phyloP scores from a whole-genome alignment of 441 rosid genomes.

The Mallotus repandus region DNA sequence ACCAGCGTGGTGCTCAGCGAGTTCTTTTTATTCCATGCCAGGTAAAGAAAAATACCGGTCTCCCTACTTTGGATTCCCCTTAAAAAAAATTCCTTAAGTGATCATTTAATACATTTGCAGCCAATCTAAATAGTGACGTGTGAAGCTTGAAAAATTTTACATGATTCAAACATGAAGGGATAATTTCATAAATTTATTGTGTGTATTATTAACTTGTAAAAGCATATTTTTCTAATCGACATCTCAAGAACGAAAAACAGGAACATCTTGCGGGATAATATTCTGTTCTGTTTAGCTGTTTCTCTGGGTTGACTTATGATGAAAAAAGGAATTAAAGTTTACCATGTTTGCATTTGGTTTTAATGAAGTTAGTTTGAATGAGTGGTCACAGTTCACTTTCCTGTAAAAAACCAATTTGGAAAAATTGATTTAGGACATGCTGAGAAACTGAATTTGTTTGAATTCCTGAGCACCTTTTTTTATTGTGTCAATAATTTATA shows the following conservation, averaged over 20 bases:
- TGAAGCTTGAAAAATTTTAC: conserved; percentile 6
- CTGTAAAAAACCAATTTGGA: neutral
- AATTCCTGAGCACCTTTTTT: neutral
- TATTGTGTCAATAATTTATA: neutral
- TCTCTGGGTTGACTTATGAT: neutral
- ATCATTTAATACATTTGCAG: neutral
- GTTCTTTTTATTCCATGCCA: conserved; percentile 98
- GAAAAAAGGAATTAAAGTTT: neutral
- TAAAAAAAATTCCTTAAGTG: neutral
- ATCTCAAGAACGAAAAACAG: neutral
- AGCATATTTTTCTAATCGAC: neutral
- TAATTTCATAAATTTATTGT: neutral
- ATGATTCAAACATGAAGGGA: conserved; percentile 1
- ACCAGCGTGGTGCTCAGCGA: conserved; percentile 77
- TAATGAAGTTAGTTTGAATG: neutral
- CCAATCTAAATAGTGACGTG: neutral
- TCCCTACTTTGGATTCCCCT: neutral
- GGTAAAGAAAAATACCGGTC: conserved; percentile 41
- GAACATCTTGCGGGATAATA: neutral
- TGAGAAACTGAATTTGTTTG: neutral
- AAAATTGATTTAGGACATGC: neutral
- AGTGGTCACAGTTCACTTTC: conserved; percentile 4
- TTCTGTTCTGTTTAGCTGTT: conserved; percentile 1
- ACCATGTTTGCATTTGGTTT: neutral
- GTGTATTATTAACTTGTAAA: neutral